Conservation (phyloP, 1,284 basidiomycete genomes). For the Coniferiporia sulphurascens region DNA sequence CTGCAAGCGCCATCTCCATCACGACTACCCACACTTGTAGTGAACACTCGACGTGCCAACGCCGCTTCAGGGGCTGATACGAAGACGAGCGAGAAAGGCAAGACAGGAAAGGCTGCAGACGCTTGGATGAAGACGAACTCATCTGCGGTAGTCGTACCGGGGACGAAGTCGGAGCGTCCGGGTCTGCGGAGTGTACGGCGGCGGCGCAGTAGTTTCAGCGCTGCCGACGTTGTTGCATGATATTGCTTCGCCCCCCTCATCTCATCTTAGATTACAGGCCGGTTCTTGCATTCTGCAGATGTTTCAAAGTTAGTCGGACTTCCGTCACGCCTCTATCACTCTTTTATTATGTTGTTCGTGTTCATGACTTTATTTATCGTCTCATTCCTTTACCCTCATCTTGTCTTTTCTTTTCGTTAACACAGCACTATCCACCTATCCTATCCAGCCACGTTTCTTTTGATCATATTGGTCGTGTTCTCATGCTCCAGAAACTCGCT, state of each 20-base stretch:
- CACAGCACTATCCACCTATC: conserved; percentile 3
- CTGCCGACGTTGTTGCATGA: conserved; percentile 74
- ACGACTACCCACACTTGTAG: conserved; percentile 61
- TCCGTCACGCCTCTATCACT: neutral
- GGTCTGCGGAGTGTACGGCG: conserved; percentile 63
- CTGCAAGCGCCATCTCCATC: conserved; percentile 65
- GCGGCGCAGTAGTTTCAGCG: conserved; percentile 76
- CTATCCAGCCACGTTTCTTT: neutral
- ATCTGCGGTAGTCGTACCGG: conserved; percentile 61
- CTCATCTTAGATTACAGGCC: conserved; percentile 11
- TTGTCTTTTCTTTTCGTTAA: conserved; percentile 1
- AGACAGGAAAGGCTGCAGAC: conserved; percentile 36
- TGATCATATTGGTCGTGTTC: neutral
- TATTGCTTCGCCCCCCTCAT: neutral
- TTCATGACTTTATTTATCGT: neutral
- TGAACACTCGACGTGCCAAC: conserved; percentile 43
- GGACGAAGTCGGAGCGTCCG: conserved; percentile 64
- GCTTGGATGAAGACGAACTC: conserved; percentile 72
- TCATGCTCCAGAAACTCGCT: neutral
- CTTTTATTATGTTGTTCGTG: conserved; percentile 5
- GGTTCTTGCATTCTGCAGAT: conserved; percentile 15
- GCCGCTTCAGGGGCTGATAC: conserved; percentile 48
- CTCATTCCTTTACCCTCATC: neutral
- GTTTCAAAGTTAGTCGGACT: conserved; percentile 4
- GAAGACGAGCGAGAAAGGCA: conserved; percentile 20